Percentiles rank a stretch among this genome's conserved stretches.
phyloP scores from a whole-genome alignment of 2,329 filamentous ascomycete species.

The Ilyonectria robusta region DNA sequence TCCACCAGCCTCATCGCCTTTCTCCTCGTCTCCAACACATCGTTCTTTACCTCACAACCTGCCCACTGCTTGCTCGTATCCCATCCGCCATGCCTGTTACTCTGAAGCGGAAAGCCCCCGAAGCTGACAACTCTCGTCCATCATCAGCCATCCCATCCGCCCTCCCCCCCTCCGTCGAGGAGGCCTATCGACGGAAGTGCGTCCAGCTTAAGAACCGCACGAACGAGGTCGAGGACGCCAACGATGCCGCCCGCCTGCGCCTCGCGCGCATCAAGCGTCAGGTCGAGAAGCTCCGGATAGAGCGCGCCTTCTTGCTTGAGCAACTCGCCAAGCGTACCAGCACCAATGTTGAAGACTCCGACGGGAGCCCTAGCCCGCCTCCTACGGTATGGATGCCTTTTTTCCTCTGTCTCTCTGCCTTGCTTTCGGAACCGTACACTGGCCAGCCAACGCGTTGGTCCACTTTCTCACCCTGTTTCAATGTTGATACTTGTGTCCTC shows the following conservation, averaged over 20 bases:
- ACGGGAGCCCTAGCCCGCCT: slow-evolving; percentile 84
- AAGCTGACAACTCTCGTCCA: slow-evolving; percentile 53
- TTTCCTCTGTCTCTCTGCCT: slow-evolving; percentile 21
- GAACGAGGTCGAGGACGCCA: slow-evolving; percentile 91
- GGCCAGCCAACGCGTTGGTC: slow-evolving; percentile 34
- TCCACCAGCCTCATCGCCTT: slow-evolving; percentile 1
- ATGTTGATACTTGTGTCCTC: slow-evolving; percentile 54
- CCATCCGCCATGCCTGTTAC: slow-evolving; percentile 49
- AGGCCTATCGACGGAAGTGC: slow-evolving; percentile 96
- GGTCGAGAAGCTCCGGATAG: slow-evolving; percentile 91
- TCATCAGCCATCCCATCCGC: slow-evolving; percentile 68
- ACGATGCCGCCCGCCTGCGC: slow-evolving; percentile 85
- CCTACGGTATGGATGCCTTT: slow-evolving; percentile 72
- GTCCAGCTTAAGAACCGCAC: slow-evolving; percentile 93
- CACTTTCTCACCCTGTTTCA: slow-evolving; percentile 41
- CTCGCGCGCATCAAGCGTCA: slow-evolving; percentile 86
- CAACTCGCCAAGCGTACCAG: slow-evolving; percentile 82
- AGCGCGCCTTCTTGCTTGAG: slow-evolving; percentile 82
- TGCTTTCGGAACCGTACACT: slow-evolving; percentile 37
- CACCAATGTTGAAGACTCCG: slow-evolving; percentile 82
- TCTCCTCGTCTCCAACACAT: not conserved
- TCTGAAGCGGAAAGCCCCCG: slow-evolving; percentile 54
- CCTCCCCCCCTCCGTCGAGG: slow-evolving; percentile 90
- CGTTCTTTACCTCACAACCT: slow-evolving; percentile 15
- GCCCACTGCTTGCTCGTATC: not conserved